phyloP scores from a whole-genome alignment of 2,329 filamentous ascomycete genomes.

The Chrysoporthe puriensis region DNA sequence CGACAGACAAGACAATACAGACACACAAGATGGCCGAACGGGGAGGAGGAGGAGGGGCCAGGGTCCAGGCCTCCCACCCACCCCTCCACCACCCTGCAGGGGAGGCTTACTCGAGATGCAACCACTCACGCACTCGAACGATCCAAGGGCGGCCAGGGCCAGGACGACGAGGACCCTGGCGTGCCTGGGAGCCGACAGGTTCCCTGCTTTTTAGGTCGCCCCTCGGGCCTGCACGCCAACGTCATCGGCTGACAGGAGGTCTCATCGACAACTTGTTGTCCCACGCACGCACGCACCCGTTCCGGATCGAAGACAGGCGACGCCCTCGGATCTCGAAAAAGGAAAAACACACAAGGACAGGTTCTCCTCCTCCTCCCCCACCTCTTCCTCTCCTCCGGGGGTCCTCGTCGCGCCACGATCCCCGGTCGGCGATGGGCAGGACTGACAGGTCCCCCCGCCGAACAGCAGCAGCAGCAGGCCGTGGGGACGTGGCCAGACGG shows the following conservation, averaged over 20 bases:
- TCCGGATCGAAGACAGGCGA: too few species aligned
- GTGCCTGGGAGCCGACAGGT: conserved; percentile 3
- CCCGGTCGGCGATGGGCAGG: conserved; percentile 22
- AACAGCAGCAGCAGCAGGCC: too few species aligned
- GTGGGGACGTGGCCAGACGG: too few species aligned
- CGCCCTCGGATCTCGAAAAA: too few species aligned
- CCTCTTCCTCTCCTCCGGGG: background rate
- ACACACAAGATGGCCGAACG: too few species aligned
- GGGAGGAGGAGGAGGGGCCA: too few species aligned
- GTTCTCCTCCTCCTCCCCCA: too few species aligned
- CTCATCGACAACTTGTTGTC: conserved; percentile 8
- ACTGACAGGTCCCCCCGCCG: conserved; percentile 8
- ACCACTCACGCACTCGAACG: conserved; percentile 13
- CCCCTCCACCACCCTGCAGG: conserved; percentile 10
- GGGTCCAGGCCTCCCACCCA: too few species aligned
- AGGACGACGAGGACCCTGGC: conserved; percentile 13
- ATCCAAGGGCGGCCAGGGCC: background rate
- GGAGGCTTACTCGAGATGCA: conserved; percentile 6
- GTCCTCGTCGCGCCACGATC: conserved; percentile 14
- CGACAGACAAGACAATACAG: too few species aligned
- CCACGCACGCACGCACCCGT: background rate
- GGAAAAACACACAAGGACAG: too few species aligned
- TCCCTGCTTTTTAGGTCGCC: conserved; percentile 25
- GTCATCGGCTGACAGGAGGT: conserved; percentile 25
- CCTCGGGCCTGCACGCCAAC: conserved; percentile 26